Base-by-base conservation (phyloP, 768 basidiomycete genomes). In the Trichaptum fuscoviolaceum region DNA sequence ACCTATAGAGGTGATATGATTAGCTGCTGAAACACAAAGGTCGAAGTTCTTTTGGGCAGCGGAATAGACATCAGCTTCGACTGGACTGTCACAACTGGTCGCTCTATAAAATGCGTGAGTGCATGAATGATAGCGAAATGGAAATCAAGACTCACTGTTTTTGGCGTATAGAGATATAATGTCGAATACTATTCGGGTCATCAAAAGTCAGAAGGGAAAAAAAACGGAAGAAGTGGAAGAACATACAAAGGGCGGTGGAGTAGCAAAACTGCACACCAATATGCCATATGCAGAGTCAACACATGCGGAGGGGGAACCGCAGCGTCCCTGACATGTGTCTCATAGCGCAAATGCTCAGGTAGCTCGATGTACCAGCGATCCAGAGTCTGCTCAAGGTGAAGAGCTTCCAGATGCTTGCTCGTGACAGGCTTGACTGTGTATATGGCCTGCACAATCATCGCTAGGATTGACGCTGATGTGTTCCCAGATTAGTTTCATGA, bases 241-340 rank as follows among this genome's bases (percentile, higher is more conserved):
- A 80, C 89, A 77, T 74, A 92, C 90, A 92, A 92, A 12, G 91
- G 91, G 20, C 91, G 84, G 74, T 93, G 91, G 63, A 93, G 76
- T 30, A 93, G 73, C 35, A 93, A 73, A 25, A 88, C 85, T 12
- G 90, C 85, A 72, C 89, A 91, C 92, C 92, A 93, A 72, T 92
- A 93, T 71, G 91, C 89, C 90, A 93, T 89, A 72, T 93, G 91
- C 63, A 93, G 77, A 57, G 88, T 89, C 65, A 93, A 76, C 26
- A 91, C 77, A 69, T 91, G 87, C 4, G 91, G 90, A 1, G 82
- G 82, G 7, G 84, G 84, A 23, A 79, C 73, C 18, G 75, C 73
- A 23, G 76, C 75, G 73, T 77, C 84, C 66, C 74, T 73, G 17
- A 81, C 76, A 18, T 80, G 82, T 26, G 83, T 77, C 68, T 90